Conservation (phyloP, 306 rosid genomes). For the Senna tora region DNA sequence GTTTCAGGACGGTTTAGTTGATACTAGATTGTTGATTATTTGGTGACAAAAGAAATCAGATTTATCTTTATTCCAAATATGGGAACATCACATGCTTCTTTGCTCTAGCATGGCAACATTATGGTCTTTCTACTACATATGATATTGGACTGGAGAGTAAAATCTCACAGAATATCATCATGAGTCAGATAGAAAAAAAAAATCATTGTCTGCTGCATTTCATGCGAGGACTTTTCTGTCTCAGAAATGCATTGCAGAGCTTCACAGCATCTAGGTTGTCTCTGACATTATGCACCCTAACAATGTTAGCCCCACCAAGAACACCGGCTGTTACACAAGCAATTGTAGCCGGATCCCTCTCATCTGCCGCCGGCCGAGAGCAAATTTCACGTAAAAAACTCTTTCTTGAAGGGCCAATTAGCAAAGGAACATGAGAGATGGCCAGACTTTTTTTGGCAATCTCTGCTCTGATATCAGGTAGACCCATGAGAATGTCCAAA, state of each 20-base stretch:
- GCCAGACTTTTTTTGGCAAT: slow-evolving; percentile 64
- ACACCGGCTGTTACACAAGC: slow-evolving; percentile 70
- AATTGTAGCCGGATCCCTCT: slow-evolving; percentile 86
- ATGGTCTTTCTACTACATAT: slow-evolving; percentile 20
- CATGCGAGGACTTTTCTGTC: slow-evolving; percentile 44
- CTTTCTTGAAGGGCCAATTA: slow-evolving; percentile 91
- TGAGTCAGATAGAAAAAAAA: not conserved
- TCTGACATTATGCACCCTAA: slow-evolving; percentile 86
- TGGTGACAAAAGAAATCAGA: not conserved
- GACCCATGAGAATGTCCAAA: slow-evolving; percentile 64
- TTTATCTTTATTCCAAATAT: not conserved
- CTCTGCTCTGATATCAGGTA: slow-evolving; percentile 63
- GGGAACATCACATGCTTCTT: slow-evolving; percentile 13
- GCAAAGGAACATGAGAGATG: slow-evolving; percentile 74
- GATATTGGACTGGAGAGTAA: slow-evolving; percentile 18
- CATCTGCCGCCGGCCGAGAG: slow-evolving; percentile 49
- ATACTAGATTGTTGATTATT: not conserved
- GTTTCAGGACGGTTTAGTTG: not conserved
- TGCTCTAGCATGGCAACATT: slow-evolving; percentile 10
- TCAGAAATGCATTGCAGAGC: slow-evolving; percentile 73
- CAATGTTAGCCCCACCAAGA: slow-evolving; percentile 81
- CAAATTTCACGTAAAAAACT: slow-evolving; percentile 78
- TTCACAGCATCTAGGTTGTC: slow-evolving; percentile 78
- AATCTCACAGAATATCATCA: not conserved
- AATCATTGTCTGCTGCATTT: no score